Evolutionary conservation across 2,329 filamentous ascomycete species (phyloP), one percentile per base, ranked within the genome.

Genomic region (Aspergillus glaucus): DNA sequence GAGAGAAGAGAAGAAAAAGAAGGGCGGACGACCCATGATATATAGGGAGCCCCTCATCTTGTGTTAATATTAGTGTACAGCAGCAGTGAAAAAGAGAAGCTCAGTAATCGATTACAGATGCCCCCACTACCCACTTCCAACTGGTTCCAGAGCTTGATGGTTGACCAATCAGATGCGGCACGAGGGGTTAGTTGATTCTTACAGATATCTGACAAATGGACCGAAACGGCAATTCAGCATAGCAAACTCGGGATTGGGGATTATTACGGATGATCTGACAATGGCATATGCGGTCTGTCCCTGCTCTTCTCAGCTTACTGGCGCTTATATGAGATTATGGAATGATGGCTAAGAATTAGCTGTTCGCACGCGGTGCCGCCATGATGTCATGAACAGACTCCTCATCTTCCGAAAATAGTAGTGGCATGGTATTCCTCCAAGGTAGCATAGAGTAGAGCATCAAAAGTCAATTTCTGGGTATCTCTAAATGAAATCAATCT

Each of bases 141-240:
- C n/a, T 39, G 40, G 40, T 21, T 22, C 40, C 19, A 22, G 40
- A 24, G 17, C 6, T n/a, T n/a, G 3, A 1, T 19, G 8, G 21
- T 8, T 40, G 24, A 14, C 41, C 41, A 43, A 43, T 30, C 6
- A 43, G 12, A 8, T 4, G 41, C 8, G 22, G 10, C 22, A 43
- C 4, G 41, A 32, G 45, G 43, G 41, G 42, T 62, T 62, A 55
- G 57, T 54, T 43, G 49, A 59, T 54, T 64, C 62, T 67, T 58
- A 67, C 62, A 46, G 60, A 67, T 56, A 30, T 53, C 56, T 67
- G 63, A 65, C 64, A 67, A 67, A 67, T 62, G 32, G 36, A 36
- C 39, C 36, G 7, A 30, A 30, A 30, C 26, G 4, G 26, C 19
- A 12, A 40, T 21, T 15, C 15, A 40, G 37, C 17, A 40, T 40